Base-by-base conservation (phyloP, 495 filamentous ascomycete genomes). In the Neurospora sp. region DNA sequence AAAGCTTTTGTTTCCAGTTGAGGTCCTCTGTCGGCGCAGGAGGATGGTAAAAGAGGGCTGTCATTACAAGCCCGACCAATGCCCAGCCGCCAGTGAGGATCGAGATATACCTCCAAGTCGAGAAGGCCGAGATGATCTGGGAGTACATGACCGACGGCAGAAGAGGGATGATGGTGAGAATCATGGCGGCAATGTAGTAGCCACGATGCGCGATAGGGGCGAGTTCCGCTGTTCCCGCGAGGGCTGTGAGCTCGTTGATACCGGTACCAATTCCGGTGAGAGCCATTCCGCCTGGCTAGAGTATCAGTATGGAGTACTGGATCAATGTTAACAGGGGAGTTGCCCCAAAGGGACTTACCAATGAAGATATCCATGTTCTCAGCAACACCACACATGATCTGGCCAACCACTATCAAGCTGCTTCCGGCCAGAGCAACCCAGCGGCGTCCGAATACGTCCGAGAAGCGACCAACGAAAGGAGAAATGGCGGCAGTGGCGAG, bases 391-490 rank as follows among this genome's bases (percentile, higher is more conserved):
- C 86, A 87, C 37, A 93, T 83, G 40, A 91, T 88, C 82, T 90
- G 90, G n/a, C 90, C 91, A 40, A 92, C 69, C 54, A 90, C 85
- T 72, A 93, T 82, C 38, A 91, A 85, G 10, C 78, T 66, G 12
- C 85, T 86, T 2, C 91, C 91, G 20, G 86, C 78, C 40, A 93
- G 83, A 35, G 91, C 91, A 27, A 93, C 89, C 78, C 86, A 90
- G 72, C 91, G 87, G 74, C 91, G 88, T 40, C 91, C 91, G 66
- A 91, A 78, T 9, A 93, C 78, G 83, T 93, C 91, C 6, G 91
- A 93, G 1, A 93, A 76, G 27, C 88, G 88, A 5, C 91, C 91
- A 35, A 93, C 91, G 73, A 93, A 93, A 10, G 91, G 91, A 71
- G 90, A 92, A 12, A 93, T 87, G 69, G 87, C 89, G 4, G 91